Evolutionary conservation across 1,284 basidiomycete species (phyloP).

Genomic region (Xerocomus minutiporus): DNA sequence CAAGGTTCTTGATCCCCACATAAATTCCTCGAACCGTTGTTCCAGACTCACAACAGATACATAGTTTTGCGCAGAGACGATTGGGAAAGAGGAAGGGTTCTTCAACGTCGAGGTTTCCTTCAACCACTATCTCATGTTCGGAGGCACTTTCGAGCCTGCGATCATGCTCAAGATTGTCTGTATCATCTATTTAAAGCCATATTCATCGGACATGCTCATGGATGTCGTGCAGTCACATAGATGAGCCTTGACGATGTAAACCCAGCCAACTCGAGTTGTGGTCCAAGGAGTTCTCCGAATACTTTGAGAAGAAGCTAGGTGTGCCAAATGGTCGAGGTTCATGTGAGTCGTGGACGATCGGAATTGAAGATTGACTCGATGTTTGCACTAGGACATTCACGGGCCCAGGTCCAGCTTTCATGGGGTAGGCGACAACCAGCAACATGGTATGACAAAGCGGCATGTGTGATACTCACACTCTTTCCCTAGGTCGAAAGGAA

Average conservation of each 20-base stretch:
- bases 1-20: conserved; percentile 22
- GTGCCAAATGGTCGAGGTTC: not conserved
- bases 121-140: conserved; percentile 55
- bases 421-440: conserved; percentile 44
- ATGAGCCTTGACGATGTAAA: conserved; percentile 53
- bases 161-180: conserved; percentile 54
- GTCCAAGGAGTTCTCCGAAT: not conserved
- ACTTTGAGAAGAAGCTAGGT: not conserved
- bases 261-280: conserved; percentile 43
- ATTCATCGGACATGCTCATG: not conserved
- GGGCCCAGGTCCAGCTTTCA: conserved; percentile 49
- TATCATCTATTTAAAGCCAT: conserved; percentile 3
- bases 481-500: conserved; percentile 11
- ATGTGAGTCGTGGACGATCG: not conserved
- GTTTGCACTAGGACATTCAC: not conserved
- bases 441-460: not conserved
- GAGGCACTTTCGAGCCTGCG: conserved; percentile 59
- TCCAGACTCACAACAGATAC: not conserved
- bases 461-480: not conserved
- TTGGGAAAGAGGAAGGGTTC: conserved; percentile 51
- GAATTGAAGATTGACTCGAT: not conserved
- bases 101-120: conserved; percentile 51
- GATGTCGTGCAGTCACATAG: conserved; percentile 30
- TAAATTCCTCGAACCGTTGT: not conserved
- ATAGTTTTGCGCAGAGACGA: conserved; percentile 38